A percentile compares a stretch with the other conserved stretches of the same genome.
These are phyloP conservation scores for Cordyceps javanica DNA, from an alignment of 2,329 filamentous ascomycete genomes.

Conservation along the genomic window DNA sequence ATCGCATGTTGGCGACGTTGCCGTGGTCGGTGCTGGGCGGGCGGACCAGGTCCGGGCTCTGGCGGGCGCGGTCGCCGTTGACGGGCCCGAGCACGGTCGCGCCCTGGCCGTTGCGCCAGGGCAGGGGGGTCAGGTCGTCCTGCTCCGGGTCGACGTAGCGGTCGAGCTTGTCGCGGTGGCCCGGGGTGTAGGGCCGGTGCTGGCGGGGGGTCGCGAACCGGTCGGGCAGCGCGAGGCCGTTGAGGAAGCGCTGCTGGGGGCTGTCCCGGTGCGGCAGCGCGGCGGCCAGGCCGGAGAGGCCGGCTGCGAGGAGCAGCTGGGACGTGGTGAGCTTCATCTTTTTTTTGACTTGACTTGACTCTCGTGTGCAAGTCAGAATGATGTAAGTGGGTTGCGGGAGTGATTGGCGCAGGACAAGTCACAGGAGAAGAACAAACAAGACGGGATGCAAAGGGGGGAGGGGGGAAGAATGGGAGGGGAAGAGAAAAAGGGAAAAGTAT, in stretches of 20 bases:
- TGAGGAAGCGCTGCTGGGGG: slow-evolving; percentile 47
- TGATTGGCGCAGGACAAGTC: neutral
- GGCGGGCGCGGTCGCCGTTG: slow-evolving; percentile 59
- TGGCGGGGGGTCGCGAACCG: slow-evolving; percentile 27
- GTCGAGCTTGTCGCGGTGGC: slow-evolving; percentile 55
- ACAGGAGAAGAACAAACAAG: neutral
- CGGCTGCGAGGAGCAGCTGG: slow-evolving; percentile 23
- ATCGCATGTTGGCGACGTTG: slow-evolving; percentile 64
- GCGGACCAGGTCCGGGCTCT: slow-evolving; percentile 65
- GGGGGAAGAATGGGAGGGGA: no score
- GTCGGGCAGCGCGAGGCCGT: slow-evolving; percentile 39
- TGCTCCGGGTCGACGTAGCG: slow-evolving; percentile 54
- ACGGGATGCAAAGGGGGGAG: neutral
- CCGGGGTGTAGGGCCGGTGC: slow-evolving; percentile 52
- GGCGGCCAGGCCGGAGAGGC: slow-evolving; percentile 14
- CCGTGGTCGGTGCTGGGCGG: slow-evolving; percentile 70
- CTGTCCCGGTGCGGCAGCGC: slow-evolving; percentile 38
- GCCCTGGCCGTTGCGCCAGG: slow-evolving; percentile 58
- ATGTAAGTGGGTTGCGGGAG: neutral
- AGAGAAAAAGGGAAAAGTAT: neutral
- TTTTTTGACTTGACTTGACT: neutral
- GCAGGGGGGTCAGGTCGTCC: slow-evolving; percentile 56
- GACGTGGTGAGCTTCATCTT: slow-evolving; percentile 23
- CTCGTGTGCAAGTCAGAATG: neutral
- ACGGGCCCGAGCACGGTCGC: slow-evolving; percentile 63